phyloP scores from a whole-genome alignment of 2,329 filamentous ascomycete species.

The Cladosporium oxysporum region DNA sequence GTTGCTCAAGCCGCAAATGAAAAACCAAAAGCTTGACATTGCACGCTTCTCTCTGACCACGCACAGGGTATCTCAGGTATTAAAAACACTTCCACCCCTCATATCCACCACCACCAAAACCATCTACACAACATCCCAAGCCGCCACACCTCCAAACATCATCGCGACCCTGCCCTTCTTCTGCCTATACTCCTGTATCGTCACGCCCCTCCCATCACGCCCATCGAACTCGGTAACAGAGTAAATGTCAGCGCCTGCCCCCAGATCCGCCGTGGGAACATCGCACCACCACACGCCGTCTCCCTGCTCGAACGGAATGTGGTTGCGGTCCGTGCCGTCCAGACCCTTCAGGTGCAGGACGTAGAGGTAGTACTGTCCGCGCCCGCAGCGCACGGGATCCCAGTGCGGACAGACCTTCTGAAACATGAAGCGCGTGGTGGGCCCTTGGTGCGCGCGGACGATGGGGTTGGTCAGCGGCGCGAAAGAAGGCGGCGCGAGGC shows the following conservation, averaged over 20 bases:
- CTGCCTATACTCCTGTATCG: constrained; percentile 49
- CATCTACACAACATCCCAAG: constrained; percentile 44
- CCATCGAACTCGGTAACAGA: constrained; percentile 58
- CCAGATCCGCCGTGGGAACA: constrained; percentile 64
- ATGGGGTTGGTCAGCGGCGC: constrained; percentile 63
- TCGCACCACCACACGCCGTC: constrained; percentile 85
- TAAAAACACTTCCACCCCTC: not conserved
- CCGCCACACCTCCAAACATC: constrained; percentile 54
- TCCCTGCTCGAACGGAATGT: constrained; percentile 68
- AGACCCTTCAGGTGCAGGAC: constrained; percentile 66
- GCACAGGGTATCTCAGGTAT: not conserved
- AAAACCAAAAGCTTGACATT: not conserved
- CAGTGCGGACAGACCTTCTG: constrained; percentile 79
- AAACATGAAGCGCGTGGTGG: constrained; percentile 70
- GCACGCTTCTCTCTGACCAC: not conserved
- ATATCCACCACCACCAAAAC: not conserved
- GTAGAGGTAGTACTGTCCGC: constrained; percentile 67
- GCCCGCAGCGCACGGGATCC: constrained; percentile 68
- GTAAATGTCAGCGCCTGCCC: constrained; percentile 66
- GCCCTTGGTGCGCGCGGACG: constrained; percentile 54
- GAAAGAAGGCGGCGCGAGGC: constrained; percentile 59
- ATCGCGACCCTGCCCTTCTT: constrained; percentile 50
- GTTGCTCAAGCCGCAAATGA: not conserved
- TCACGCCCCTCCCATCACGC: constrained; percentile 56
- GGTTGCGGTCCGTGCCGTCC: constrained; percentile 68